These are phyloP conservation scores for Citrus medica DNA, from an alignment of 345 rosid genomes.

Conservation along the genomic window DNA sequence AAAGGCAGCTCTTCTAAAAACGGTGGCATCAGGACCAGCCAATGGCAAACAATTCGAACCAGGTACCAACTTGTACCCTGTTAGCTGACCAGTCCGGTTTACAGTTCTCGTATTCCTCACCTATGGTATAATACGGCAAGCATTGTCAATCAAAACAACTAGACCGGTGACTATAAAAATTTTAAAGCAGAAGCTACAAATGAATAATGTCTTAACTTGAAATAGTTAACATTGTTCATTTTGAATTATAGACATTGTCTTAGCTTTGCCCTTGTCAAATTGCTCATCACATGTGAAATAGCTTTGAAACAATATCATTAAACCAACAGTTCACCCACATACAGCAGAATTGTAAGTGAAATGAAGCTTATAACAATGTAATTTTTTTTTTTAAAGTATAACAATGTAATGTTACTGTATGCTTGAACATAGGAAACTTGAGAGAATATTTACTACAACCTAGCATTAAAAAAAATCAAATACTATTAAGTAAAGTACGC, in stretches of 20 bases:
- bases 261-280: not conserved
- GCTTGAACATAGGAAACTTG: not conserved
- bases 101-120: conserved; percentile 87
- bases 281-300: not conserved
- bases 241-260: not conserved
- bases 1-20: conserved; percentile 85
- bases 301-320: not conserved
- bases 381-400: not conserved
- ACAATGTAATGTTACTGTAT: not conserved
- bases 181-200: not conserved
- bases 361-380: not conserved
- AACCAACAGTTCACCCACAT: not conserved
- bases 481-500: not conserved
- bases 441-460: not conserved
- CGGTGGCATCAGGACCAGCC: conserved; percentile 80
- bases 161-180: not conserved
- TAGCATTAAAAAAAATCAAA: not conserved
- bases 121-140: conserved; percentile 28
- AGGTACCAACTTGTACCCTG: conserved; percentile 83
- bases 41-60: conserved; percentile 88
- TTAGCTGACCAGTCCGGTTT: conserved; percentile 83
- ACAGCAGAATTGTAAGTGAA: not conserved
- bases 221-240: not conserved
- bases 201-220: not conserved
- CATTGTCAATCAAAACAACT: not conserved